phyloP scores from a whole-genome alignment of 345 rosid genomes.

The Pistacia vera region DNA sequence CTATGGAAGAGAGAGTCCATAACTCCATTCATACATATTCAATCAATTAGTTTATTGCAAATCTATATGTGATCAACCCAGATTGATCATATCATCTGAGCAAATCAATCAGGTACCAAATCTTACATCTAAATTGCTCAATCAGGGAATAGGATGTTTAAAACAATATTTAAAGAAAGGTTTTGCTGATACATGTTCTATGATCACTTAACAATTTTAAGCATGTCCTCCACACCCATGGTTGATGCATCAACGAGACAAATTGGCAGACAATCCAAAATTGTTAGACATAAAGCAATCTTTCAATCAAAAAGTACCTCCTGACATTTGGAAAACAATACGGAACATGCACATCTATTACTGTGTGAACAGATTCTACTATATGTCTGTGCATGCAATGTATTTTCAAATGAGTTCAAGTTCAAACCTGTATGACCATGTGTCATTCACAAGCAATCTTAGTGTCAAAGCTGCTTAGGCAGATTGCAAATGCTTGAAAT shows the following conservation, averaged over 20 bases:
- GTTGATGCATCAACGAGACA: neutral
- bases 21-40: neutral
- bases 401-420: neutral
- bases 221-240: neutral
- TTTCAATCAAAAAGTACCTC: neutral
- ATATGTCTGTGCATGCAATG: neutral
- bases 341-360: neutral
- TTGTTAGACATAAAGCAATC: neutral
- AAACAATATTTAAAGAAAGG: constrained; percentile 2
- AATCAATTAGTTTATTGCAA: neutral
- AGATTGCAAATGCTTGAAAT: constrained; percentile 79
- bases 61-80: neutral
- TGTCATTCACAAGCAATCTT: constrained; percentile 76
- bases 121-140: neutral
- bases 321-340: neutral
- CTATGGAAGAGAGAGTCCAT: neutral
- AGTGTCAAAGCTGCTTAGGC: constrained; percentile 73
- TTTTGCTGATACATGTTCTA: neutral
- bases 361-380: neutral
- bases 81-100: neutral
- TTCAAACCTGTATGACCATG: constrained; percentile 28
- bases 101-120: neutral
- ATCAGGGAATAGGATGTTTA: neutral
- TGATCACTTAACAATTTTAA: neutral
- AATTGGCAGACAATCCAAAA: neutral